phyloP scores from a whole-genome alignment of 2,329 filamentous ascomycete genomes.

The Onygena corvina region DNA sequence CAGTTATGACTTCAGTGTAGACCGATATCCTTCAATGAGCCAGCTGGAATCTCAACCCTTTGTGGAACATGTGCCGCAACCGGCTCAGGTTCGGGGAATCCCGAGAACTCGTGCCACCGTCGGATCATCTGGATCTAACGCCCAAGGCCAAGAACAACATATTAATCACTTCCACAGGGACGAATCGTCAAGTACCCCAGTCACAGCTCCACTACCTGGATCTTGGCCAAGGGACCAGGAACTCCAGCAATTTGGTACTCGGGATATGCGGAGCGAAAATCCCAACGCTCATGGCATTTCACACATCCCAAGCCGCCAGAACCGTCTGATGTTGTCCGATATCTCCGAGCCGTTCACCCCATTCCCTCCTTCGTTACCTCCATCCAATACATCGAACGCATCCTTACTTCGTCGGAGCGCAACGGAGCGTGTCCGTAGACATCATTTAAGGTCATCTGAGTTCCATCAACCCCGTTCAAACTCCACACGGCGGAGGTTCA shows the following conservation, averaged over 20 bases:
- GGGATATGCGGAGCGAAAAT: not conserved
- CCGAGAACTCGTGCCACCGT: not conserved
- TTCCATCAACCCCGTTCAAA: not conserved
- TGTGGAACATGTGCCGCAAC: not conserved
- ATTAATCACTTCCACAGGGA: not conserved
- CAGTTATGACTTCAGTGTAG: not conserved
- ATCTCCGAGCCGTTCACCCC: not conserved
- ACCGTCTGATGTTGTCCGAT: not conserved
- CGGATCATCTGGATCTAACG: not conserved
- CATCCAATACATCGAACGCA: not conserved
- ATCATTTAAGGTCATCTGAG: constrained; percentile 1
- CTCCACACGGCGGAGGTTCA: not conserved
- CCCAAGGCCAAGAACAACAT: not conserved
- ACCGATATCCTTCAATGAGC: constrained; percentile 14
- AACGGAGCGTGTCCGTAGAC: constrained; percentile 6
- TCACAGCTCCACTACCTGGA: constrained; percentile 10
- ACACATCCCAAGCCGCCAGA: not conserved
- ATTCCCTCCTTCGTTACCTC: not conserved
- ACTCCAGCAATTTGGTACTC: not conserved
- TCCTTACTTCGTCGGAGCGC: constrained; percentile 1
- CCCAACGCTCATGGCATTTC: not conserved
- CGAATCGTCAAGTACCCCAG: not conserved
- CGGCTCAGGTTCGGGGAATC: not conserved
- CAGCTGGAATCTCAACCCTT: constrained; percentile 12
- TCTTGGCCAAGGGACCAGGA: constrained; percentile 11